Percentiles rank a stretch among this genome's conserved stretches.
Evolutionary conservation across 2,329 filamentous ascomycete genomes (phyloP).

Genomic region (Fusarium devonianum): DNA sequence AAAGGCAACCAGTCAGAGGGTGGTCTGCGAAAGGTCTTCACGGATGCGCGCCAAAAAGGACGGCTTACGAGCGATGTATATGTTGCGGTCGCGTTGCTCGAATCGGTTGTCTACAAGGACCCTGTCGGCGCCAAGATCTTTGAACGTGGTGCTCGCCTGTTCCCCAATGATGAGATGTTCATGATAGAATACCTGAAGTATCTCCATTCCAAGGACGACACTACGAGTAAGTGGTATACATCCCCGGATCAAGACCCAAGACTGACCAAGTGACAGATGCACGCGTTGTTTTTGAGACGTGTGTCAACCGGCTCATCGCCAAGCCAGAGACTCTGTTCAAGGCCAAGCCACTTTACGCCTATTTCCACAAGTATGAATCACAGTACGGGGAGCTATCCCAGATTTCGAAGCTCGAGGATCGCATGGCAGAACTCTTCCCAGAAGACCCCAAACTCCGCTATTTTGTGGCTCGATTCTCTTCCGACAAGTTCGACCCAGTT

Average conservation of each 20-base stretch:
- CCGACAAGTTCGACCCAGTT: slow-evolving; percentile 79
- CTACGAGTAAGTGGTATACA: slow-evolving; percentile 74
- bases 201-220: slow-evolving; percentile 88
- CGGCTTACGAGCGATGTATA: slow-evolving; percentile 95
- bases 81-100: slow-evolving; percentile 88
- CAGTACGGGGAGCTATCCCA: slow-evolving; percentile 92
- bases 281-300: slow-evolving; percentile 93
- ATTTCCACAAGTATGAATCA: slow-evolving; percentile 95
- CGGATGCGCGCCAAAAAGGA: slow-evolving; percentile 84
- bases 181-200: slow-evolving; percentile 97
- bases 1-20: slow-evolving; percentile 71
- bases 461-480: slow-evolving; percentile 79
- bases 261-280: slow-evolving; percentile 68
- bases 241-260: background rate
- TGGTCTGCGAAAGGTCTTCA: slow-evolving; percentile 87
- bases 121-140: slow-evolving; percentile 93
- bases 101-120: slow-evolving; percentile 96
- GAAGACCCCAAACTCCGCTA: slow-evolving; percentile 79
- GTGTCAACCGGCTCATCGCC: slow-evolving; percentile 80
- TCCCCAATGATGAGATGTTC: slow-evolving; percentile 92
- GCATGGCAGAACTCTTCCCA: slow-evolving; percentile 94
- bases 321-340: slow-evolving; percentile 78
- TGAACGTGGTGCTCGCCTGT: slow-evolving; percentile 90
- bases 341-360: slow-evolving; percentile 84
- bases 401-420: slow-evolving; percentile 86